Conservation (phyloP, 768 basidiomycete species). For the Fomitopsis serialis region DNA sequence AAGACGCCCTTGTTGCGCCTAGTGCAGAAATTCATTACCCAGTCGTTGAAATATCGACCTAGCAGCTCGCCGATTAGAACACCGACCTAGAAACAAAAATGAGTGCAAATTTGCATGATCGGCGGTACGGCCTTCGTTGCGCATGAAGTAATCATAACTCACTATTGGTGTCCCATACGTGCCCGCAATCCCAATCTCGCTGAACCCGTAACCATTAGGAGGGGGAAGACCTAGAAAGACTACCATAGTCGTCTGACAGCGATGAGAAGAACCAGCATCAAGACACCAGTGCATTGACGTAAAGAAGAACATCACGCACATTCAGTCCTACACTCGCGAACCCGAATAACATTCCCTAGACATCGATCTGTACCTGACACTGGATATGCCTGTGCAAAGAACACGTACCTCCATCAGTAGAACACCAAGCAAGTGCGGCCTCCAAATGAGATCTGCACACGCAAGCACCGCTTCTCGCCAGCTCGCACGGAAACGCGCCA, state of each 20-base stretch:
- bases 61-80: slow-evolving; percentile 46
- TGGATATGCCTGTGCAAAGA: background rate
- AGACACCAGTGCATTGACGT: background rate
- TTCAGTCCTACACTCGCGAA: slow-evolving; percentile 57
- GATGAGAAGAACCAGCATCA: background rate
- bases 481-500: slow-evolving; percentile 48
- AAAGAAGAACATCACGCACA: slow-evolving; percentile 22
- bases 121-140: no score
- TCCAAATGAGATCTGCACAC: slow-evolving; percentile 51
- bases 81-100: slow-evolving; percentile 40
- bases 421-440: slow-evolving; percentile 52
- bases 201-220: slow-evolving; percentile 50
- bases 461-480: slow-evolving; percentile 43
- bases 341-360: slow-evolving; percentile 51
- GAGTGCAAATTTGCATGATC: no score
- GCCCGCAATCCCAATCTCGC: slow-evolving; percentile 44
- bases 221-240: slow-evolving; percentile 55
- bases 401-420: slow-evolving; percentile 44
- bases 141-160: slow-evolving; percentile 5
- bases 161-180: slow-evolving; percentile 54
- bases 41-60: slow-evolving; percentile 48
- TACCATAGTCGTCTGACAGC: slow-evolving; percentile 53
- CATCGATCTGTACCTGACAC: background rate
- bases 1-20: slow-evolving; percentile 46
- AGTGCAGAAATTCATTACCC: slow-evolving; percentile 38